These are phyloP conservation scores for Tetraselmis chui DNA, from an alignment of 139 green algal species.

Conservation along the genomic window DNA sequence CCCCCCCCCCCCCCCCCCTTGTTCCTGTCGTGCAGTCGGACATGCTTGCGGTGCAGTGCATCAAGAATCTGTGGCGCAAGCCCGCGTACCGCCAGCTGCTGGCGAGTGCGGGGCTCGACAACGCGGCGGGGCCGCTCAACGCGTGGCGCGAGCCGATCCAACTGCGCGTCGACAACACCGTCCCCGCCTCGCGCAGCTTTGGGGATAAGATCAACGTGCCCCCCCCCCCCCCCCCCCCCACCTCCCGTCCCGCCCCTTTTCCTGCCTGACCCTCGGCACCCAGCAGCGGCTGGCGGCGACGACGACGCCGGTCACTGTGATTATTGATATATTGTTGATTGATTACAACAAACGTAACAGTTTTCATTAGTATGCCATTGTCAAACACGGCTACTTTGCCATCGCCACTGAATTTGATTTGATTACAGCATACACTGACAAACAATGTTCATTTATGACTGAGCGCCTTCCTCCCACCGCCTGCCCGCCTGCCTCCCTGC, in stretches of 20 bases:
- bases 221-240: too few species aligned
- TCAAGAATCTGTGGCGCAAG: conserved; percentile 22
- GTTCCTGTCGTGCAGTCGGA: background rate
- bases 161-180: background rate
- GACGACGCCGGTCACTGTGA: too few species aligned
- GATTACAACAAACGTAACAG: too few species aligned
- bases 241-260: background rate
- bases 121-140: background rate
- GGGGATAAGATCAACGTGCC: background rate
- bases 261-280: background rate
- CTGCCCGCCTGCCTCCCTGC: background rate
- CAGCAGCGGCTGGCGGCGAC: too few species aligned
- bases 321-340: too few species aligned
- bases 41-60: conserved; percentile 12
- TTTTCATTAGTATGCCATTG: too few species aligned
- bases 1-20: too few species aligned
- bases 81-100: conserved; percentile 14
- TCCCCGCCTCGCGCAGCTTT: background rate
- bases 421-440: too few species aligned
- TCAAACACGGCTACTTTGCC: too few species aligned
- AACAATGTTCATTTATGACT: too few species aligned
- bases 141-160: background rate
- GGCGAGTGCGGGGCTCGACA: background rate
- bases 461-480: too few species aligned
- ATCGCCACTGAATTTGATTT: too few species aligned